Evolutionary conservation across 2,329 filamentous ascomycete genomes (phyloP).

Genomic region (Curvularia verruculosa): DNA sequence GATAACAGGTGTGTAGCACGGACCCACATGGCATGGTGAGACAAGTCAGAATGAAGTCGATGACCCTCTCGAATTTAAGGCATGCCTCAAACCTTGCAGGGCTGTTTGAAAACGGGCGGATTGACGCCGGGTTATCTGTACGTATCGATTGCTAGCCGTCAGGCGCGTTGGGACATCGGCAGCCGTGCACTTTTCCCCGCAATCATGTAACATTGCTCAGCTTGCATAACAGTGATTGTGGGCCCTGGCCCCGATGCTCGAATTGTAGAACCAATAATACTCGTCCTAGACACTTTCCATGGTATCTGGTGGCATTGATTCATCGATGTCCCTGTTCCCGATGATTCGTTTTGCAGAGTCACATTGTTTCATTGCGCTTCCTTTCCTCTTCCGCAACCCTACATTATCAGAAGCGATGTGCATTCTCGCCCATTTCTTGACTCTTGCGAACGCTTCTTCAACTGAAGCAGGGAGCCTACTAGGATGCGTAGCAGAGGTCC

Average conservation of each 20-base stretch:
- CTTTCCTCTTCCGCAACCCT: constrained; percentile 29
- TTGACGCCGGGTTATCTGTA: background rate
- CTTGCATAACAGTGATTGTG: background rate
- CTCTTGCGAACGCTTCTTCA: constrained; percentile 67
- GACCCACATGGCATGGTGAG: constrained; percentile 30
- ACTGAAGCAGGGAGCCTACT: constrained; percentile 56
- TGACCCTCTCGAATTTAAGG: constrained; percentile 33
- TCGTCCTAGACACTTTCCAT: constrained; percentile 31
- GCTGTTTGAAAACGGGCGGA: background rate
- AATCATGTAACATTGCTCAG: background rate
- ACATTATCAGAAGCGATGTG: constrained; percentile 63
- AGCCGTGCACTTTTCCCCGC: background rate
- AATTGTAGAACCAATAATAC: background rate
- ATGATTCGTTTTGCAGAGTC: constrained; percentile 20
- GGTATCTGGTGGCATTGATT: constrained; percentile 42
- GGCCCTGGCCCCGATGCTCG: background rate
- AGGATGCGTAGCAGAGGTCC: constrained; percentile 55
- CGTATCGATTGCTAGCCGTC: constrained; percentile 10
- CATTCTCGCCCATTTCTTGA: constrained; percentile 75
- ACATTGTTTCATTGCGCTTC: constrained; percentile 8
- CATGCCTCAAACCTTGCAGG: constrained; percentile 5
- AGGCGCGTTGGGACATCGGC: background rate
- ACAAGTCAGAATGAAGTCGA: constrained; percentile 18
- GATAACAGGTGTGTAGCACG: constrained; percentile 34
- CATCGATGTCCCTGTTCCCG: constrained; percentile 17